A percentile compares a stretch with the other conserved stretches of the same genome.
phyloP scores from a whole-genome alignment of 1,284 basidiomycete species.

The Apiotrichum mycotoxinovorans region DNA sequence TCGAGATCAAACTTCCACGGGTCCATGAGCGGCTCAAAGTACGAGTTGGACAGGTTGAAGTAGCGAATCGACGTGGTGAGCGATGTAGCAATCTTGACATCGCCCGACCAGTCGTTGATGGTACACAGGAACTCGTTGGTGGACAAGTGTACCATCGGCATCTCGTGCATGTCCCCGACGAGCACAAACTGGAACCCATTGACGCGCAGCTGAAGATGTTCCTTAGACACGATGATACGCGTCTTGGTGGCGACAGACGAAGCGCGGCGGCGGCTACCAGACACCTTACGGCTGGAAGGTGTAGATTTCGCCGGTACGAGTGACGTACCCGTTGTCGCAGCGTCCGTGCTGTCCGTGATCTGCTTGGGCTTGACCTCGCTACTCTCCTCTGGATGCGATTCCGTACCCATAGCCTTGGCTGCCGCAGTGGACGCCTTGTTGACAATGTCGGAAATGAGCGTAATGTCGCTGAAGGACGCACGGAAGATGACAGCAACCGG shows the following conservation, averaged over 20 bases:
- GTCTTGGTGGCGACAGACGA: conserved; percentile 25
- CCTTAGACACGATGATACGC: conserved; percentile 68
- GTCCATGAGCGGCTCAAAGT: conserved; percentile 99
- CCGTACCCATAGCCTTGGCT: conserved; percentile 30
- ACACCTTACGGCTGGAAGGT: conserved; percentile 31
- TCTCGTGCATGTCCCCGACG: conserved; percentile 92
- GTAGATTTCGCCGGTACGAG: conserved; percentile 12
- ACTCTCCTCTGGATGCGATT: conserved; percentile 1
- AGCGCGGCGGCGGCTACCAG: conserved; percentile 54
- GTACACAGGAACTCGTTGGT: conserved; percentile 79
- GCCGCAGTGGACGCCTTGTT: conserved; percentile 77
- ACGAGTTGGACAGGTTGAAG: conserved; percentile 96
- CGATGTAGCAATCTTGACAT: conserved; percentile 78
- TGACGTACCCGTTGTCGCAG: conserved; percentile 6
- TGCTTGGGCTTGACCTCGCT: neutral
- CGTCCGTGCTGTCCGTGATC: neutral
- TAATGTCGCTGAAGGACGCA: conserved; percentile 88
- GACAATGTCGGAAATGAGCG: conserved; percentile 81
- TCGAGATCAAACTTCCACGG: conserved; percentile 84
- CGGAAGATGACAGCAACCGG: conserved; percentile 81
- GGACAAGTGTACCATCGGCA: conserved; percentile 87
- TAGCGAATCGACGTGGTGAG: conserved; percentile 83
- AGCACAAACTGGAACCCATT: conserved; percentile 91
- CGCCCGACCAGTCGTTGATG: conserved; percentile 89
- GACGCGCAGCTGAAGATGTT: conserved; percentile 77